These are phyloP conservation scores for Aspergillus candidus DNA, from an alignment of 2,329 filamentous ascomycete genomes.

Conservation along the genomic window DNA sequence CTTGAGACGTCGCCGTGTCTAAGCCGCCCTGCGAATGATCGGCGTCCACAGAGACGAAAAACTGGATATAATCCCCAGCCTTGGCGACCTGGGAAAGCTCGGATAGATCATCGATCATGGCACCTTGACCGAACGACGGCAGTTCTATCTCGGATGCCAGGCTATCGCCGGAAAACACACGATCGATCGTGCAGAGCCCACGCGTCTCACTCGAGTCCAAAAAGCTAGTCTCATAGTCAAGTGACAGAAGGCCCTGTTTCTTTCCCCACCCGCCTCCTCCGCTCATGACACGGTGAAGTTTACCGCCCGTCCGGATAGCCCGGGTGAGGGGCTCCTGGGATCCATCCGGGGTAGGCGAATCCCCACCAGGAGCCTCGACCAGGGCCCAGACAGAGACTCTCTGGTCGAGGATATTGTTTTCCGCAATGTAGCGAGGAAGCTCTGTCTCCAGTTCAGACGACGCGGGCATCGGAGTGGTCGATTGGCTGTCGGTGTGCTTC, in stretches of 20 bases:
- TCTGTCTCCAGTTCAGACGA: constrained; percentile 38
- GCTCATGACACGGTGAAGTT: constrained; percentile 39
- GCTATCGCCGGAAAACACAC: constrained; percentile 18
- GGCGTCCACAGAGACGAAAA: constrained; percentile 33
- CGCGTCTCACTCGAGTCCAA: constrained; percentile 10
- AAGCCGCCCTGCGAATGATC: background rate
- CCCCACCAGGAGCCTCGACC: constrained; percentile 25
- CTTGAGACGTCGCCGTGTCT: background rate
- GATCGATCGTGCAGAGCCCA: constrained; percentile 16
- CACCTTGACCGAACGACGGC: constrained; percentile 16
- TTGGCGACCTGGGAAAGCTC: constrained; percentile 35
- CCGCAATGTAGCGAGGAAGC: constrained; percentile 35
- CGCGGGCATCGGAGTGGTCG: constrained; percentile 31
- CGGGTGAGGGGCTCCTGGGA: constrained; percentile 19
- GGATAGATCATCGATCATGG: constrained; percentile 28
- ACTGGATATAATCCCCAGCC: constrained; percentile 36
- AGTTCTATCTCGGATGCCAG: constrained; percentile 6
- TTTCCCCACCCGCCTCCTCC: constrained; percentile 43
- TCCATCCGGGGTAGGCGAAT: constrained; percentile 6
- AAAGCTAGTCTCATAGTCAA: constrained; percentile 37
- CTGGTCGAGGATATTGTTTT: constrained; percentile 32
- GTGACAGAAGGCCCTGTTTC: constrained; percentile 38
- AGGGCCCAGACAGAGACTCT: constrained; percentile 39
- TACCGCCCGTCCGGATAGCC: constrained; percentile 29
- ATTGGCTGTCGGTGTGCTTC: constrained; percentile 24